phyloP scores from a whole-genome alignment of 148 eudicot genomes.

The Euryodendron excelsum region DNA sequence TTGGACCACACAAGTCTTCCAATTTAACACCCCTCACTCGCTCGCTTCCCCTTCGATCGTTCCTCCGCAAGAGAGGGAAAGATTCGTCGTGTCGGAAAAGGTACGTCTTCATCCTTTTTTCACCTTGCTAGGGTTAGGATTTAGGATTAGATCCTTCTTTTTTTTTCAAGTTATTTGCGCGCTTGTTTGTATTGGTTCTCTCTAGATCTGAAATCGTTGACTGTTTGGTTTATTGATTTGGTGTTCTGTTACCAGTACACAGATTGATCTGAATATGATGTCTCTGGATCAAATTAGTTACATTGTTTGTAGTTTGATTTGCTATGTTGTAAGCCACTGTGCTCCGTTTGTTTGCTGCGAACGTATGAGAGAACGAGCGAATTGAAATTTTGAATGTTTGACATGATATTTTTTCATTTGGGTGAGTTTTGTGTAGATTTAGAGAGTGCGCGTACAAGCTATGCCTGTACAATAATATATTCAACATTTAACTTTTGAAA shows the following conservation, averaged over 20 bases:
- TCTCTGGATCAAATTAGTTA: neutral
- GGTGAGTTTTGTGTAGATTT: too few species aligned
- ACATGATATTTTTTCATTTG: too few species aligned
- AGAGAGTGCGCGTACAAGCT: too few species aligned
- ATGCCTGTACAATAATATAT: too few species aligned
- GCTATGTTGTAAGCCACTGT: neutral
- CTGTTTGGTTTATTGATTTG: neutral
- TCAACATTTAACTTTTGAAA: too few species aligned
- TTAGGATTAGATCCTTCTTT: neutral
- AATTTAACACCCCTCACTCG: neutral
- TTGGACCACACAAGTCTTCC: constrained; percentile 1
- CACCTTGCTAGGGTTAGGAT: neutral
- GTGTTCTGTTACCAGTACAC: neutral
- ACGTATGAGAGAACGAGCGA: neutral
- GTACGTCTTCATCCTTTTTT: neutral
- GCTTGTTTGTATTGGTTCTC: neutral
- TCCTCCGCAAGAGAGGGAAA: neutral
- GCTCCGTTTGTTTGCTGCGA: neutral
- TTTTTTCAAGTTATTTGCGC: neutral
- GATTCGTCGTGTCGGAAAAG: neutral
- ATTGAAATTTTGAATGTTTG: neutral
- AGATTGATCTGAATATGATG: neutral
- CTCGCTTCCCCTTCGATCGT: neutral
- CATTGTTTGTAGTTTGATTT: neutral
- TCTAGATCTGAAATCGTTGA: neutral